Evolutionary conservation across 1,139 yeast genomes (phyloP).

Genomic region (Blastobotrys serpentis): DNA sequence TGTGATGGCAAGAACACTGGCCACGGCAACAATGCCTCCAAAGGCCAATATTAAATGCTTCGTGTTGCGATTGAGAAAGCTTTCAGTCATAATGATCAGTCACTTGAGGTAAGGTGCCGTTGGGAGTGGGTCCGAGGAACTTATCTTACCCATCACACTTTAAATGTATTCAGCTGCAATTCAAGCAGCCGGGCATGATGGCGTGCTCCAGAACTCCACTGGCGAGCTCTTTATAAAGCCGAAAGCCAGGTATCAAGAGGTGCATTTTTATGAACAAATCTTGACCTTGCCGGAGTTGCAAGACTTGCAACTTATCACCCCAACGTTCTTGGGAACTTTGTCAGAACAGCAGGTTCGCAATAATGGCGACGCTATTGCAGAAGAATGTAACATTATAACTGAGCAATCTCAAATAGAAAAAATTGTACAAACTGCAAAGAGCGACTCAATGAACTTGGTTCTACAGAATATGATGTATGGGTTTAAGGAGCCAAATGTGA

Average conservation of each 20-base stretch:
- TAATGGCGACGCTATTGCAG: slow-evolving; percentile 10
- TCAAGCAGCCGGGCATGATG: slow-evolving; percentile 91
- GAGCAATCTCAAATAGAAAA: slow-evolving; percentile 18
- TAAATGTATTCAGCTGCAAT: slow-evolving; percentile 21
- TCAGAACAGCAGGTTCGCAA: slow-evolving; percentile 30
- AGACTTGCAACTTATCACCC: slow-evolving; percentile 35
- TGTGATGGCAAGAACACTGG: slow-evolving; percentile 27
- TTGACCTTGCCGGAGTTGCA: slow-evolving; percentile 14
- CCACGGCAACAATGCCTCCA: slow-evolving; percentile 30
- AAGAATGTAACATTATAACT: slow-evolving; percentile 9
- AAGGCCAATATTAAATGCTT: slow-evolving; percentile 29
- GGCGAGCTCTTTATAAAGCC: slow-evolving; percentile 75
- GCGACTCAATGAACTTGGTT: slow-evolving; percentile 47
- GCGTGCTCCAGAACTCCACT: slow-evolving; percentile 58
- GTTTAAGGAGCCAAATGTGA: slow-evolving; percentile 61
- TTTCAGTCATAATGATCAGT: slow-evolving; percentile 15
- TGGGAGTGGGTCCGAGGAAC: neutral
- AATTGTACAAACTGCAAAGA: slow-evolving; percentile 16
- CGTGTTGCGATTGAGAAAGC: slow-evolving; percentile 27
- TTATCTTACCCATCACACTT: neutral
- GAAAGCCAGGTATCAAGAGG: slow-evolving; percentile 55
- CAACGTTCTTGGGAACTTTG: slow-evolving; percentile 44
- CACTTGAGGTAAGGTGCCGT: no score
- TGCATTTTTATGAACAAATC: slow-evolving; percentile 58
- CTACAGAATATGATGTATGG: slow-evolving; percentile 68